phyloP scores from a whole-genome alignment of 305 asterid genomes.

The Plantago coronopus region DNA sequence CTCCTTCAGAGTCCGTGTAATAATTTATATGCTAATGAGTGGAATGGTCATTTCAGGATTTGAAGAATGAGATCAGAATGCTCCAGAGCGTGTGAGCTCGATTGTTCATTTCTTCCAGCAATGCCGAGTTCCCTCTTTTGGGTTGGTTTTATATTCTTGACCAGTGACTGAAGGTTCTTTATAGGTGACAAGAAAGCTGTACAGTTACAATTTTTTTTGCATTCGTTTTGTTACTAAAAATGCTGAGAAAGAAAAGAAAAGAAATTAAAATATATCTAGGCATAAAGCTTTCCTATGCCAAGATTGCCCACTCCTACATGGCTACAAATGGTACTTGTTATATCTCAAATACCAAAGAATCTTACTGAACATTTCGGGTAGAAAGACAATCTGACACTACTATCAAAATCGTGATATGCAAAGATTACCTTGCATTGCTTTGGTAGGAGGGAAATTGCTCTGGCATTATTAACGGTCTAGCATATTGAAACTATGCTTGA shows the following conservation, averaged over 20 bases:
- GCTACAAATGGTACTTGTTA: too few relatives aligned
- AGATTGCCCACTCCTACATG: too few relatives aligned
- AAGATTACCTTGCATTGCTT: too few relatives aligned
- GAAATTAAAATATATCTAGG: too few relatives aligned
- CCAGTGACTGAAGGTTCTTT: conserved; percentile 23
- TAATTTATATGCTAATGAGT: conserved; percentile 3
- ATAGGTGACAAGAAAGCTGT: conserved; percentile 34
- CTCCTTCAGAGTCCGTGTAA: neutral
- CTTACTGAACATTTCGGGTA: too few relatives aligned
- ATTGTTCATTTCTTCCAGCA: conserved; percentile 13
- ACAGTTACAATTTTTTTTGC: conserved; percentile 28
- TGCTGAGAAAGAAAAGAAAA: conserved; percentile 7
- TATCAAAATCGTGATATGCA: too few relatives aligned
- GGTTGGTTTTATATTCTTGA: conserved; percentile 21
- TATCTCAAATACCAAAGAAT: too few relatives aligned
- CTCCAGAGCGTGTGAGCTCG: conserved; percentile 43
- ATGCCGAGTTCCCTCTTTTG: conserved; percentile 21
- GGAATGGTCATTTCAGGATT: conserved; percentile 44
- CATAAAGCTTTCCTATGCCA: too few relatives aligned
- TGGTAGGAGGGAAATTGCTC: too few relatives aligned
- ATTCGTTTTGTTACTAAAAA: conserved; percentile 38
- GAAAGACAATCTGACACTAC: too few relatives aligned
- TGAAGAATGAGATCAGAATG: conserved; percentile 33
- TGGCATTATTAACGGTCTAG: too few relatives aligned
- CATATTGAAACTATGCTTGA: too few relatives aligned